A percentile compares a stretch with the other conserved stretches of the same genome.
Conservation (phyloP, 495 filamentous ascomycete species). For the Acidiella bohemica region DNA sequence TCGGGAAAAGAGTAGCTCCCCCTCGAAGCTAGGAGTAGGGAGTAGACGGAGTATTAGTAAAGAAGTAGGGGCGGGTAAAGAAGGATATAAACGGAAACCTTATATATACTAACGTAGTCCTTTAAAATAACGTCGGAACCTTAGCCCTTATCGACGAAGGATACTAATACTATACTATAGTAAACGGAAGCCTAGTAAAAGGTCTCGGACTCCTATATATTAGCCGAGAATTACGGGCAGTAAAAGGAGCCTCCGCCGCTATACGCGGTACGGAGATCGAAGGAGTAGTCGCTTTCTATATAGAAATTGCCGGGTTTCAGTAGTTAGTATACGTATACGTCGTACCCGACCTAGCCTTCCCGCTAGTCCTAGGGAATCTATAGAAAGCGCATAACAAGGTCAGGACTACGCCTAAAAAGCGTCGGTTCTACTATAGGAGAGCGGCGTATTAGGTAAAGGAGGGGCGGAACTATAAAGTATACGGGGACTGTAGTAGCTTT, state of each 20-base stretch:
- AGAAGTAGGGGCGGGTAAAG: not conserved
- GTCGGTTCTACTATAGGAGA: no score
- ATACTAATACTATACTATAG: conserved; percentile 2
- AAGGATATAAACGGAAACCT: not conserved
- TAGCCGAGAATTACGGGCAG: not conserved
- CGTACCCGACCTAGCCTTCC: no score
- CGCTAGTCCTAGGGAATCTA: no score
- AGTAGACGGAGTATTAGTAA: not conserved
- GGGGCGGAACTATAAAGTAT: no score
- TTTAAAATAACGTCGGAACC: not conserved
- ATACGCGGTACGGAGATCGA: not conserved
- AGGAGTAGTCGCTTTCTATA: conserved; percentile 1
- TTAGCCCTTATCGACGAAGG: conserved; percentile 2
- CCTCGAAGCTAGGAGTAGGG: not conserved
- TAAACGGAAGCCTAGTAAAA: conserved; percentile 1
- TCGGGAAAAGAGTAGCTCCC: conserved; percentile 1
- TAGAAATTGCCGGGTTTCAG: not conserved
- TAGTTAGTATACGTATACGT: not conserved
- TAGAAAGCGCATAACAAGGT: no score
- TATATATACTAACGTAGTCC: conserved; percentile 2
- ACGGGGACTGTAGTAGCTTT: no score
- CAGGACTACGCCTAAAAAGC: no score
- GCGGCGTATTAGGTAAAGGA: no score
- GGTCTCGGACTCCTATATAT: not conserved
- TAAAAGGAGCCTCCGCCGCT: not conserved